phyloP scores from a whole-genome alignment of 805 yeast genomes.

The Pichia insulana region DNA sequence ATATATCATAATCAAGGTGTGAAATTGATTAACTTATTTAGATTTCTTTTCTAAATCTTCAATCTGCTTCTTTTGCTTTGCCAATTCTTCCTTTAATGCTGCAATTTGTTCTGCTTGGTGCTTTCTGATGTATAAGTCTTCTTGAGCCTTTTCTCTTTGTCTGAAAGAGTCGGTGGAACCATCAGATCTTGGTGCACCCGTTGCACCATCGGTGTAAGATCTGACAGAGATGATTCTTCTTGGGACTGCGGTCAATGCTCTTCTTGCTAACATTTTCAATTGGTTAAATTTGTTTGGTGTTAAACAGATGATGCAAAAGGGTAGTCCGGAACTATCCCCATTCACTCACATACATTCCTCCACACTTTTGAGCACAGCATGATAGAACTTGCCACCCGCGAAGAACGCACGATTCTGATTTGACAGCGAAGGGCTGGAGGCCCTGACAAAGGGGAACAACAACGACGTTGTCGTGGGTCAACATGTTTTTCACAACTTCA shows the following conservation, averaged over 20 bases:
- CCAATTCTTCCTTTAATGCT: conserved; percentile 64
- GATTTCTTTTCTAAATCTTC: conserved; percentile 36
- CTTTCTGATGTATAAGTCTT: conserved; percentile 74
- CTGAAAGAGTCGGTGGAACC: conserved; percentile 53
- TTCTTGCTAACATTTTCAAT: conserved; percentile 30
- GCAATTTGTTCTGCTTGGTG: conserved; percentile 86
- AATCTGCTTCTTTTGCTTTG: conserved; percentile 59
- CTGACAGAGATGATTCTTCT: conserved; percentile 26
- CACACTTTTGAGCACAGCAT: neutral
- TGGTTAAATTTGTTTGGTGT: neutral
- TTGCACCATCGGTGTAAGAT: conserved; percentile 47
- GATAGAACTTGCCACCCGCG: conserved; percentile 1
- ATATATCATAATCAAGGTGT: neutral
- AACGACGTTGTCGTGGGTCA: neutral
- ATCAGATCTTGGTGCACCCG: conserved; percentile 50
- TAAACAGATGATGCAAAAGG: no score
- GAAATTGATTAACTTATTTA: neutral
- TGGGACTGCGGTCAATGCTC: conserved; percentile 29
- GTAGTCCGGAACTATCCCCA: neutral
- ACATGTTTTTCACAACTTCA: no score
- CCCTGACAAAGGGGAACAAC: neutral
- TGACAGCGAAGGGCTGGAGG: conserved; percentile 1
- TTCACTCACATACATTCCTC: neutral
- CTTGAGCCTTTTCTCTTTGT: conserved; percentile 90
- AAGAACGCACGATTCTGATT: neutral